Conservation (phyloP, 1,139 yeast species). For the Zygoascus hellenicus region DNA sequence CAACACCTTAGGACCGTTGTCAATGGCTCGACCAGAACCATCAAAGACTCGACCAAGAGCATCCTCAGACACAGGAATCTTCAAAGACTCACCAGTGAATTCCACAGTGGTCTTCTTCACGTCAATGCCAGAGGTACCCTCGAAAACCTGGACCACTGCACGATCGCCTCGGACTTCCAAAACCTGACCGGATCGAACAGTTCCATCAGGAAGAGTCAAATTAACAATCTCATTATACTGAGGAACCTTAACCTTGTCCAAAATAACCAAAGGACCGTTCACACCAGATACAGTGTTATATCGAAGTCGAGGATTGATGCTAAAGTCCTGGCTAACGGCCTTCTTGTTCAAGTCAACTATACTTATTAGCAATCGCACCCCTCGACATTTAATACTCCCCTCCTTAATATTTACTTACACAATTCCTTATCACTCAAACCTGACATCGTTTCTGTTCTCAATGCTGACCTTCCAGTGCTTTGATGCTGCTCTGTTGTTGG, state of each 20-base stretch:
- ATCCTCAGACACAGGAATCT: slow-evolving; percentile 94
- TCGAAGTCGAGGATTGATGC: slow-evolving; percentile 80
- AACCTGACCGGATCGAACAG: slow-evolving; percentile 93
- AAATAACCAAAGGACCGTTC: slow-evolving; percentile 94
- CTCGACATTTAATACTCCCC: not conserved
- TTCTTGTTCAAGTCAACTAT: slow-evolving; percentile 71
- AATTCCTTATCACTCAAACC: slow-evolving; percentile 16
- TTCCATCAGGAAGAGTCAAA: slow-evolving; percentile 92
- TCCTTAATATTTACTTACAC: slow-evolving; percentile 13
- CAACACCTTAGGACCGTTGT: slow-evolving; percentile 95
- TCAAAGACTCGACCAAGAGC: slow-evolving; percentile 96
- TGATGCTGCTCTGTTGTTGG: slow-evolving; percentile 2
- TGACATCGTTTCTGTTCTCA: slow-evolving; percentile 6
- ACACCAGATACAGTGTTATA: slow-evolving; percentile 98
- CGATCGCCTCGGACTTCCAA: slow-evolving; percentile 95
- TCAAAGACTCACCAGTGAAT: slow-evolving; percentile 90
- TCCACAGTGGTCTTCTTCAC: slow-evolving; percentile 96
- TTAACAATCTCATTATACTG: slow-evolving; percentile 95
- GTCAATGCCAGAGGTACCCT: slow-evolving; percentile 97
- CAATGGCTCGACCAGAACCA: slow-evolving; percentile 98
- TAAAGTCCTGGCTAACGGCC: slow-evolving; percentile 88
- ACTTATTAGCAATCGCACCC: not conserved
- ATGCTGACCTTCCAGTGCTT: not conserved
- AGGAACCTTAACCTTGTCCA: slow-evolving; percentile 95
- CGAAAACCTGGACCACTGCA: slow-evolving; percentile 97